phyloP scores from a whole-genome alignment of 768 basidiomycete genomes.

The Boletellus emodensis region DNA sequence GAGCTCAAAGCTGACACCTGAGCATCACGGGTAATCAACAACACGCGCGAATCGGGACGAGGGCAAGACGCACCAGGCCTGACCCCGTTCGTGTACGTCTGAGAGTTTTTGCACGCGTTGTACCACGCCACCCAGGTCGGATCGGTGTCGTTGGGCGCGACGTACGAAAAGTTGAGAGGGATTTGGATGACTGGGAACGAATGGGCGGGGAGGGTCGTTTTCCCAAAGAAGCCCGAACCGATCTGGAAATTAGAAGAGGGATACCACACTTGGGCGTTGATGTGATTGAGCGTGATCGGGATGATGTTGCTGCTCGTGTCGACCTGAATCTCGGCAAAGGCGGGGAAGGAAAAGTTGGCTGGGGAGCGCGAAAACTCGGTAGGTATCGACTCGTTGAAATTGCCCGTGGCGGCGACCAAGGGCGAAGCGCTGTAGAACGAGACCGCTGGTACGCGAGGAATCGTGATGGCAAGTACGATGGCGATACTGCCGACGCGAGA shows the following conservation, averaged over 20 bases:
- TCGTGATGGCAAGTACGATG: conserved; percentile 68
- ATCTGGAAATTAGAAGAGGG: conserved; percentile 60
- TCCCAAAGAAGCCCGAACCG: conserved; percentile 60
- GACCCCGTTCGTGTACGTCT: conserved; percentile 43
- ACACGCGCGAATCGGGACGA: not conserved
- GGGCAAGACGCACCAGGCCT: conserved; percentile 52
- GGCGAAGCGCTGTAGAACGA: conserved; percentile 57
- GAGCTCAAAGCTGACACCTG: conserved; percentile 59
- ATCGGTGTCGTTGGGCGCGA: conserved; percentile 76
- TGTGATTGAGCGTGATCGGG: conserved; percentile 66
- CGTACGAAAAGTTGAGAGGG: conserved; percentile 82
- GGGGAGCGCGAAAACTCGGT: conserved; percentile 69
- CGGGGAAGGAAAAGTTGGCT: conserved; percentile 89
- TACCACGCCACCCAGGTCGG: conserved; percentile 82
- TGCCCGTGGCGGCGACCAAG: conserved; percentile 54
- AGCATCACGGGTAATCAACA: not conserved
- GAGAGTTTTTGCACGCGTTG: conserved; percentile 65
- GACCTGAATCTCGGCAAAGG: conserved; percentile 66
- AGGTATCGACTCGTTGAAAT: conserved; percentile 53
- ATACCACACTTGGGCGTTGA: conserved; percentile 70
- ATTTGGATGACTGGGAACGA: conserved; percentile 59
- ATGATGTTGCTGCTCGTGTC: conserved; percentile 74
- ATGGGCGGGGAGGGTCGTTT: conserved; percentile 62
- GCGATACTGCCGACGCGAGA: conserved; percentile 45
- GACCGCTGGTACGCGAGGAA: conserved; percentile 80